Conservation (phyloP, 192 early-diverging fungal genomes). For the Coemansia sp. region DNA sequence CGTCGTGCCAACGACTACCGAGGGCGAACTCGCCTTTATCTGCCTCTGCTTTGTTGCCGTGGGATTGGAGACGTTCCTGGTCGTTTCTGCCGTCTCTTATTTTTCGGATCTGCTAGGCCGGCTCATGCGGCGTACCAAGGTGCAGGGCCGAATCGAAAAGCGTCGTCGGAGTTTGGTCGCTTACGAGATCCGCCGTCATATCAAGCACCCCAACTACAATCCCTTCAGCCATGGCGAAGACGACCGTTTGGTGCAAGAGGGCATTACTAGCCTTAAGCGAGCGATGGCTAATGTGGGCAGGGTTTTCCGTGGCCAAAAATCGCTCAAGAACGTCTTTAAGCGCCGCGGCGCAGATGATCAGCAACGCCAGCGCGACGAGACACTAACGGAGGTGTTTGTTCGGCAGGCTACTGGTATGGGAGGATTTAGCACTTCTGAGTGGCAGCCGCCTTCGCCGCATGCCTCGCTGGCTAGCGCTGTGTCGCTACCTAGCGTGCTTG, state of each 20-base stretch:
- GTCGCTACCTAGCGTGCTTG: not conserved
- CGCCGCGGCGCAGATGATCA: constrained; percentile 19
- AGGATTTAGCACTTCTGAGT: constrained; percentile 32
- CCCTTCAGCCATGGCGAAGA: constrained; percentile 45
- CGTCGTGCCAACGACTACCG: constrained; percentile 34
- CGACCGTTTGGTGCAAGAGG: constrained; percentile 29
- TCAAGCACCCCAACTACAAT: constrained; percentile 57
- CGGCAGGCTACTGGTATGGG: constrained; percentile 48
- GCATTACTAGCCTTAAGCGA: constrained; percentile 29
- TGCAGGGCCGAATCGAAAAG: constrained; percentile 45
- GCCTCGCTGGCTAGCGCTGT: constrained; percentile 1
- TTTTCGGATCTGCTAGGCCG: constrained; percentile 38
- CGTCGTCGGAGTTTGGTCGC: constrained; percentile 42
- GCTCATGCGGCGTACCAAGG: constrained; percentile 35
- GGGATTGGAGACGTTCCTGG: constrained; percentile 53
- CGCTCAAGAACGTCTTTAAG: constrained; percentile 13
- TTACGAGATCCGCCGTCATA: constrained; percentile 55
- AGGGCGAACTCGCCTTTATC: constrained; percentile 52
- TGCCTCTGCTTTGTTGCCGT: constrained; percentile 53
- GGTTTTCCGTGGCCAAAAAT: constrained; percentile 20
- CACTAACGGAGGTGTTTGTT: constrained; percentile 44
- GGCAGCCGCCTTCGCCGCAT: constrained; percentile 45
- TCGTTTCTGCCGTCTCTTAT: constrained; percentile 46
- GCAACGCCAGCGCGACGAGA: constrained; percentile 31
- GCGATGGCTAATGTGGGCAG: constrained; percentile 16